Base-by-base conservation (phyloP, 1,284 basidiomycete genomes). In the Tylopilus sp. region DNA sequence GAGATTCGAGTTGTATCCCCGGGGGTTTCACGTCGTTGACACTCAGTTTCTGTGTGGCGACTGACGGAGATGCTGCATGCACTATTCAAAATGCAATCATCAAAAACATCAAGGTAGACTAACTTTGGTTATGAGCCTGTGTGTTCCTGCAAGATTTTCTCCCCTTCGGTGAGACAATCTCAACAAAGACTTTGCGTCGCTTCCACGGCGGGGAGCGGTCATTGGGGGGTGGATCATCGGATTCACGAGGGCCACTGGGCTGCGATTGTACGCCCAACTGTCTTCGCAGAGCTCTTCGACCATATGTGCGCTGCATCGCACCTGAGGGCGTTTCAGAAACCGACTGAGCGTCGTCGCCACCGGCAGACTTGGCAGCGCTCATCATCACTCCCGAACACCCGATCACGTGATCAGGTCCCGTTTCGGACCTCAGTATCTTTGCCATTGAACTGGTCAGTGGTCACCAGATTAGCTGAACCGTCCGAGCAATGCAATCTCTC, bases 401-500 rank as follows among this genome's bases (percentile, higher is more conserved):
- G 46, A 21, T 33, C 58, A 57, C 59, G 58, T 58, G 50, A 55
- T 46, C 56, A 48, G 34, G 18, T 50, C 33, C 3, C 7, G 24
- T 24, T 24, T 7, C 24, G 24, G n/a, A n/a, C n/a, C n/a, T n/a
- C n/a, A n/a, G 10, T n/a, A 12, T 11, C 10, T 33, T 33, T n/a
- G 34, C 14, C 21, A 6, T 24, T 24, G 21, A 24, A 24, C 21
- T 24, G 21, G 21, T 24, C 21, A 24, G 21, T 24, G n/a, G n/a
- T n/a, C n/a, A n/a, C n/a, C n/a, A n/a, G n/a, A n/a, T 6, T 24
- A 24, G 7, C 26, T 26, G 6, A 26, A 26, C 6, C 35, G 35
- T 5, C 17, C 35, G 10, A 29, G n/a, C 14, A 6, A 85, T 85
- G 82, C 77, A 85, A 56, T 70, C 72, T 43, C 69, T 78, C 31